Evolutionary conservation across 768 basidiomycete species (phyloP), one percentile per base, ranked within the genome.

Genomic region (Hypholoma sublateritium): DNA sequence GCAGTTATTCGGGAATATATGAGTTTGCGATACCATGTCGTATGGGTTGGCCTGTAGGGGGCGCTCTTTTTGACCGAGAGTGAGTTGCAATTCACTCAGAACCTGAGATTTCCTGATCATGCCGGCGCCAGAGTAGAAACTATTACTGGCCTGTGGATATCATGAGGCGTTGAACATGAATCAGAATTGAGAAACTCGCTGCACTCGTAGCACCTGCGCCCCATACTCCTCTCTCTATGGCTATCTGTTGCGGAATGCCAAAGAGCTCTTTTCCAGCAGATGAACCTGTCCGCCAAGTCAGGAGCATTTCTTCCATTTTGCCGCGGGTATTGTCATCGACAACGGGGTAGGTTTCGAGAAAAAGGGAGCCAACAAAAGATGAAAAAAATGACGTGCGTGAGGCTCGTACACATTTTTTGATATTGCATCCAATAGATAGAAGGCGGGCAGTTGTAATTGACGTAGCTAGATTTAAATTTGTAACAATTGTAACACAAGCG

Each of bases 291-390:
- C 95, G 82, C 97, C 97, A 99, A 6, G 97, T 96, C 25, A 91
- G 73, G 13, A 98, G 83, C 87, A 99, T 94, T 72, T 99, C 96
- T 69, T 96, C 93, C 92, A 99, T 95, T 73, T 98, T 98, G 69
- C 85, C 84, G 59, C 90, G 87, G 22, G 93, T 96, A 42, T 72
- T 73, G 50, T 85, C 85, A 67, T 97, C 95, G 61, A 97, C 95
- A 64, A 85, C 81, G 45, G 83, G 80, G 72, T 98, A 98, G 25
- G 95, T 88, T 61, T 91, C 86, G 62, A 97, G 77, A 75, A 95
- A 98, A n/a, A 95, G 74, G 19, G 86, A 81, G 55, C 89, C 88
- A 59, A 95, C 89, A 68, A 94, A 83, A 9, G 85, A 80, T 9
- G 89, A n/a, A n/a, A 81, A 66, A 99, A 95, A 59, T 87, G 83